Percentiles rank a stretch among this genome's conserved stretches.
Evolutionary conservation across 1,284 basidiomycete genomes (phyloP).

Genomic region (Malassezia obtusa): DNA sequence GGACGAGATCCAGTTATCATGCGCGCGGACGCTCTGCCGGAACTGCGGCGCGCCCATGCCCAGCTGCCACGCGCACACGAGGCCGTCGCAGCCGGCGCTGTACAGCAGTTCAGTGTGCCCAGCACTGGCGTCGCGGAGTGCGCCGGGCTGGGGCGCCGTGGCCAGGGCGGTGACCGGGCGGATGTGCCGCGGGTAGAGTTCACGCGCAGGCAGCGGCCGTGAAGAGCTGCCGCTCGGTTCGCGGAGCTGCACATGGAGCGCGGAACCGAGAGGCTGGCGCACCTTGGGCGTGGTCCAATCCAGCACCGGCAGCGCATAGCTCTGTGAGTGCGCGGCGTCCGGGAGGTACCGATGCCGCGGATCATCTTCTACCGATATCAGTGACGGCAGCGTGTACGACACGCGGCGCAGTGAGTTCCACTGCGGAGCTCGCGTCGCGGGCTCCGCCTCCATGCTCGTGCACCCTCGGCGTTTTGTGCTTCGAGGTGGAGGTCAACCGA

Average conservation of each 20-base stretch:
- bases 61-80: conserved; percentile 82
- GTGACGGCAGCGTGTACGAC: conserved; percentile 30
- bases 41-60: conserved; percentile 50
- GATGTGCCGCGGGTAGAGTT: conserved; percentile 30
- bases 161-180: conserved; percentile 40
- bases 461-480: not conserved
- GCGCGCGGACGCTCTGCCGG: conserved; percentile 38
- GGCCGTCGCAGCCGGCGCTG: conserved; percentile 81
- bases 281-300: not conserved
- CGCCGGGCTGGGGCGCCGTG: conserved; percentile 20
- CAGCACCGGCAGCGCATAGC: conserved; percentile 22
- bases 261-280: not conserved
- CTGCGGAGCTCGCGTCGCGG: not conserved
- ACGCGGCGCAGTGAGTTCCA: conserved; percentile 13
- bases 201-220: not conserved
- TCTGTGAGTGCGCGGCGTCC: not conserved
- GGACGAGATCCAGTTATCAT: conserved; percentile 91
- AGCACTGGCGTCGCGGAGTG: conserved; percentile 34
- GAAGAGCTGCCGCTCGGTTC: not conserved
- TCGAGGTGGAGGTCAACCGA: too few species aligned
- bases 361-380: conserved; percentile 6
- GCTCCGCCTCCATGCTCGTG: not conserved
- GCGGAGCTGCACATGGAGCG: not conserved
- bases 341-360: conserved; percentile 3
- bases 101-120: conserved; percentile 67